phyloP scores from a whole-genome alignment of 192 early-diverging fungal genomes.

The Backusella psychrophila region DNA sequence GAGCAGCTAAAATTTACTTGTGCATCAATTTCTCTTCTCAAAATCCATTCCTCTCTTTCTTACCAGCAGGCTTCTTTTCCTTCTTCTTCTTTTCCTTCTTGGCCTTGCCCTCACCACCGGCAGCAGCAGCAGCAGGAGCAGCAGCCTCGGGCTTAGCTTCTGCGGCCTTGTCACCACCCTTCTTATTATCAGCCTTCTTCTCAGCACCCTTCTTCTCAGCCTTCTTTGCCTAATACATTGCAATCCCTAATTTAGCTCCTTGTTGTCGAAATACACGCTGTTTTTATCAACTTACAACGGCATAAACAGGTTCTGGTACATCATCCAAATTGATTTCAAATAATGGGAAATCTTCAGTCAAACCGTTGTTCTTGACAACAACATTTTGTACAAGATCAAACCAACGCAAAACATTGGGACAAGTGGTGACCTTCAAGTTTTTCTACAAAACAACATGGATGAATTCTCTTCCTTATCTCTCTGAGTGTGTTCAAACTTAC shows the following conservation, averaged over 20 bases:
- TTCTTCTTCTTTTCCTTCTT: constrained; percentile 65
- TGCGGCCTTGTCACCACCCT: constrained; percentile 21
- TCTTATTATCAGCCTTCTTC: constrained; percentile 33
- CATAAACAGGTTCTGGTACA: constrained; percentile 37
- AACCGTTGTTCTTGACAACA: constrained; percentile 39
- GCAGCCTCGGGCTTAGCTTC: constrained; percentile 23
- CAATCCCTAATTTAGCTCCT: too few relatives aligned
- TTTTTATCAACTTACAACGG: constrained; percentile 7
- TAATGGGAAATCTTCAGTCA: constrained; percentile 43
- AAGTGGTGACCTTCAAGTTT: constrained; percentile 36
- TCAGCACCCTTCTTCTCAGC: constrained; percentile 31
- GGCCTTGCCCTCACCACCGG: constrained; percentile 36
- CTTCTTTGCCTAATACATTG: background rate
- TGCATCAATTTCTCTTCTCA: background rate
- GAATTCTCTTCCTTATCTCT: too few relatives aligned
- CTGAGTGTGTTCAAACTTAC: constrained; percentile 16
- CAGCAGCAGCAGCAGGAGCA: constrained; percentile 27
- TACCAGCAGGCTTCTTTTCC: constrained; percentile 51
- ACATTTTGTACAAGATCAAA: constrained; percentile 79
- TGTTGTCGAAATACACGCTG: too few relatives aligned
- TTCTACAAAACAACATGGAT: background rate
- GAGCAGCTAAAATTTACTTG: constrained; percentile 27
- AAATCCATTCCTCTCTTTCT: background rate
- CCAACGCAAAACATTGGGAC: constrained; percentile 68
- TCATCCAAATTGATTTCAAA: constrained; percentile 44